Conservation (phyloP, 2,329 filamentous ascomycete genomes). For the Neurospora sp. region DNA sequence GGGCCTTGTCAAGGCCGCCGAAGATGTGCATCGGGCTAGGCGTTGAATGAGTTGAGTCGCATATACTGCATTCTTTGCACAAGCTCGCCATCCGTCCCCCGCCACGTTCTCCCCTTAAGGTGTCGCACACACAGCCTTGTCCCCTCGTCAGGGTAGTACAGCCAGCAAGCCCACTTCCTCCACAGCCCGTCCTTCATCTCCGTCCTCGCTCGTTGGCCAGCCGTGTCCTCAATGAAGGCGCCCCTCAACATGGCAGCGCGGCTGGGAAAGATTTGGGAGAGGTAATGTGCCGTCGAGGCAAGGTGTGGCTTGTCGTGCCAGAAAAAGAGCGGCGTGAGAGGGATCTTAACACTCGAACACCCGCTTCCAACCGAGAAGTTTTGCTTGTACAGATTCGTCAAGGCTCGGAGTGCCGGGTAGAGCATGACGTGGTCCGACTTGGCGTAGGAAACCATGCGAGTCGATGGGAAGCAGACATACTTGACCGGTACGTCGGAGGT, state of each 20-base stretch:
- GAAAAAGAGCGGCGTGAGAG: slow-evolving; percentile 45
- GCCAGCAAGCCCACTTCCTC: slow-evolving; percentile 44
- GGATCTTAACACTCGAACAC: slow-evolving; percentile 20
- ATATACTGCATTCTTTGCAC: slow-evolving; percentile 15
- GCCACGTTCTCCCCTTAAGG: slow-evolving; percentile 41
- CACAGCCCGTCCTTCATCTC: slow-evolving; percentile 47
- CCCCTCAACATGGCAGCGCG: slow-evolving; percentile 40
- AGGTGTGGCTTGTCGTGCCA: slow-evolving; percentile 51
- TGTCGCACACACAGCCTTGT: slow-evolving; percentile 36
- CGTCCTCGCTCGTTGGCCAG: slow-evolving; percentile 42
- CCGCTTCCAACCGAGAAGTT: slow-evolving; percentile 23
- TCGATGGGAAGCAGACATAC: slow-evolving; percentile 43
- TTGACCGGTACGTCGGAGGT: slow-evolving; percentile 28
- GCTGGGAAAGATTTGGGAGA: slow-evolving; percentile 37
- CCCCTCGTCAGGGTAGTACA: slow-evolving; percentile 41
- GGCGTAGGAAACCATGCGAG: slow-evolving; percentile 42
- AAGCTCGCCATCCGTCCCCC: slow-evolving; percentile 26
- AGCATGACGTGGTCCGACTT: slow-evolving; percentile 33
- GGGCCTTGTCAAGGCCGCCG: neutral
- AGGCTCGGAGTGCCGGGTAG: slow-evolving; percentile 30
- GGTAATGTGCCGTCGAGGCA: slow-evolving; percentile 38
- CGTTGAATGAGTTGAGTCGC: slow-evolving; percentile 6
- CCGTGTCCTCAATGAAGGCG: slow-evolving; percentile 46
- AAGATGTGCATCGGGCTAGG: neutral
- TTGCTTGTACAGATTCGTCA: slow-evolving; percentile 32